phyloP scores from a whole-genome alignment of 2,329 filamentous ascomycete genomes.

The Venturia oleaginea region DNA sequence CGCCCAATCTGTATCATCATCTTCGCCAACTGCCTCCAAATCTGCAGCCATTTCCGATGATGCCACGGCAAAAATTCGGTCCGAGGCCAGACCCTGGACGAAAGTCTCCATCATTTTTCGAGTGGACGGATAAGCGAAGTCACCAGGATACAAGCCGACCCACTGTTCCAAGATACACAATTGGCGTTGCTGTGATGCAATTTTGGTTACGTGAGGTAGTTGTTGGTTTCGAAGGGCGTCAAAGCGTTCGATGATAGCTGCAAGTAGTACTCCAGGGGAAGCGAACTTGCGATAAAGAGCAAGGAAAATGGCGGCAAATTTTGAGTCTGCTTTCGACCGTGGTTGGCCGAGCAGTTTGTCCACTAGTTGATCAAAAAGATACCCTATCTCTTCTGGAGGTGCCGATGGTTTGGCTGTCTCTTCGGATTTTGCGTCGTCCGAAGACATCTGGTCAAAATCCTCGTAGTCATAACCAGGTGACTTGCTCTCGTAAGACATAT shows the following conservation, averaged over 20 bases:
- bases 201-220: slow-evolving; percentile 63
- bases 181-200: slow-evolving; percentile 71
- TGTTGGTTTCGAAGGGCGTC: slow-evolving; percentile 55
- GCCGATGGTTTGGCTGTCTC: slow-evolving; percentile 6
- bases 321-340: slow-evolving; percentile 77
- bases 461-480: slow-evolving; percentile 8
- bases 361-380: slow-evolving; percentile 50
- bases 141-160: slow-evolving; percentile 82
- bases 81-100: slow-evolving; percentile 61
- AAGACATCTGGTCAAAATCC: slow-evolving; percentile 10
- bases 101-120: slow-evolving; percentile 66
- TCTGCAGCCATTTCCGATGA: slow-evolving; percentile 77
- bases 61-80: slow-evolving; percentile 74
- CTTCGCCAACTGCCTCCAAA: slow-evolving; percentile 66
- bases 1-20: slow-evolving; percentile 93
- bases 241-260: slow-evolving; percentile 67
- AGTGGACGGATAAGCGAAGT: slow-evolving; percentile 75
- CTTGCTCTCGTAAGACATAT: not conserved
- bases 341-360: slow-evolving; percentile 77
- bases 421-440: slow-evolving; percentile 16
- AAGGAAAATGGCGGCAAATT: slow-evolving; percentile 81
- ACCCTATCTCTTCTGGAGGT: slow-evolving; percentile 48
- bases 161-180: slow-evolving; percentile 80
- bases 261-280: slow-evolving; percentile 67
- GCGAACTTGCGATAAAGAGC: slow-evolving; percentile 93